These are phyloP conservation scores for Phaeosphaeriaceae sp. DNA, from an alignment of 2,329 filamentous ascomycete species.

Conservation along the genomic window DNA sequence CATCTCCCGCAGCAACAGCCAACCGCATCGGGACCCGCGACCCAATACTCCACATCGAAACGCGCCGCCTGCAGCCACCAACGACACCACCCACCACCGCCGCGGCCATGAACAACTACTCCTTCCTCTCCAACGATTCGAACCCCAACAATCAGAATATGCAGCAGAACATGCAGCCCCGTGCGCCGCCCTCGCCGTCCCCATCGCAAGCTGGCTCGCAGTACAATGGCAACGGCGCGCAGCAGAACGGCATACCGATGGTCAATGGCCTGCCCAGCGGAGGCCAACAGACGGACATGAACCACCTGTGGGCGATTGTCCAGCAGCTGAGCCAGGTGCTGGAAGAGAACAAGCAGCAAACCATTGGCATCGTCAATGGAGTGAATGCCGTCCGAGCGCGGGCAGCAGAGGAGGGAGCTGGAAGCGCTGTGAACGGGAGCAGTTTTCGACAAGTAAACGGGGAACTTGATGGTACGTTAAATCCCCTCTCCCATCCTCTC, in stretches of 20 bases:
- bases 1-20: not conserved
- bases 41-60: slow-evolving; percentile 8
- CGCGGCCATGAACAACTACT: slow-evolving; percentile 46
- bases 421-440: slow-evolving; percentile 24
- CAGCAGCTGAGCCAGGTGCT: slow-evolving; percentile 50
- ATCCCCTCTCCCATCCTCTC: not conserved
- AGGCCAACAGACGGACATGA: slow-evolving; percentile 53
- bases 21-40: not conserved
- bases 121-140: slow-evolving; percentile 42
- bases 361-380: slow-evolving; percentile 46
- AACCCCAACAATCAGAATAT: slow-evolving; percentile 19
- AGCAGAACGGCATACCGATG: slow-evolving; percentile 46
- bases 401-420: slow-evolving; percentile 42
- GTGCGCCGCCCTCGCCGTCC: slow-evolving; percentile 44
- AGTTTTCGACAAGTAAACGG: slow-evolving; percentile 41
- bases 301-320: slow-evolving; percentile 50
- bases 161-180: slow-evolving; percentile 26
- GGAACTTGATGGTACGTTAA: slow-evolving; percentile 39
- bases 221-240: slow-evolving; percentile 40
- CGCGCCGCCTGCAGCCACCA: slow-evolving; percentile 14
- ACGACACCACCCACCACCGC: slow-evolving; percentile 2
- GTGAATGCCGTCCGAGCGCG: slow-evolving; percentile 48
- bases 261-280: slow-evolving; percentile 49
- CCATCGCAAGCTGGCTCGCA: slow-evolving; percentile 35
- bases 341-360: slow-evolving; percentile 50